Evolutionary conservation across 2,329 filamentous ascomycete genomes (phyloP).

Genomic region (Arthrinium puccinioides): DNA sequence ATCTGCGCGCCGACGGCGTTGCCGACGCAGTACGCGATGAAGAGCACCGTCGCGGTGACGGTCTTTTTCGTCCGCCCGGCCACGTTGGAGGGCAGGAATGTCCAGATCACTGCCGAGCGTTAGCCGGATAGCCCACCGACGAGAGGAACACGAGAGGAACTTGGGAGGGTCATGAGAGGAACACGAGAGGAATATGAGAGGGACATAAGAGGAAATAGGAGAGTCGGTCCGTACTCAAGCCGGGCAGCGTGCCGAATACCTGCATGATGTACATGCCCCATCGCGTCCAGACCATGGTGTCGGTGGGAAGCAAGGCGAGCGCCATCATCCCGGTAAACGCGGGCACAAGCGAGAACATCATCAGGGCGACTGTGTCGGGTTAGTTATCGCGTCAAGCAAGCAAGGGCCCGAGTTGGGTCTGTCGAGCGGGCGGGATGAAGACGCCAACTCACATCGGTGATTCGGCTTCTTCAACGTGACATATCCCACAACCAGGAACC

Average conservation of each 20-base stretch:
- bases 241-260: slow-evolving; percentile 17
- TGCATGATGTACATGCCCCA: slow-evolving; percentile 26
- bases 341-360: too few relatives aligned
- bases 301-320: too few relatives aligned
- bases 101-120: slow-evolving; percentile 28
- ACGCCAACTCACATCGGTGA: slow-evolving; percentile 22
- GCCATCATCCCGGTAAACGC: too few relatives aligned
- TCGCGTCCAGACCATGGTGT: too few relatives aligned
- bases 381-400: too few relatives aligned
- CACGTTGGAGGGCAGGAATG: slow-evolving; percentile 20
- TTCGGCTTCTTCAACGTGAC: slow-evolving; percentile 20
- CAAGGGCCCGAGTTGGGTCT: too few relatives aligned
- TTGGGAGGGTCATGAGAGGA: slow-evolving; percentile 18
- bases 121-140: too few relatives aligned
- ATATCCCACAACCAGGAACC: slow-evolving; percentile 20
- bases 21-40: slow-evolving; percentile 12
- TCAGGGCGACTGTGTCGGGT: too few relatives aligned
- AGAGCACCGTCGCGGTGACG: slow-evolving; percentile 9
- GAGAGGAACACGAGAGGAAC: slow-evolving; percentile 17
- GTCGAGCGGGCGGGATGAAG: too few relatives aligned
- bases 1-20: slow-evolving; percentile 14
- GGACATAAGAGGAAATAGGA: slow-evolving; percentile 17
- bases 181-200: too few relatives aligned
- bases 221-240: too few relatives aligned
- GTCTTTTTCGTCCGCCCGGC: slow-evolving; percentile 16